Evolutionary conservation across 2,329 filamentous ascomycete species (phyloP), one percentile per base, ranked within the genome.

Genomic region (Pestalotiopsis sp.): DNA sequence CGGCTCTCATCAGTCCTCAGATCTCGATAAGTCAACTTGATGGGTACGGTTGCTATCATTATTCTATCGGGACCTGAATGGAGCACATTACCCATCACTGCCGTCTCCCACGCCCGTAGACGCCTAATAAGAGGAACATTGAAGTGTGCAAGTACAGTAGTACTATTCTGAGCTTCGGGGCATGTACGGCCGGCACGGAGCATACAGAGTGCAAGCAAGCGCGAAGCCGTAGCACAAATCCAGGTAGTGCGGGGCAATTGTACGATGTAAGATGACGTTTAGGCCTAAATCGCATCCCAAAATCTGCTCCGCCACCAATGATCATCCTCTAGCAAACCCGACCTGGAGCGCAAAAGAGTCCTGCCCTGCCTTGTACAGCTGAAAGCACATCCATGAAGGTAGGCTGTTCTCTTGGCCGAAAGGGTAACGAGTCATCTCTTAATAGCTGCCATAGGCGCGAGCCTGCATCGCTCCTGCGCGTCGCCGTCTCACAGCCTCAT

Each of bases 191-290:
- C 30, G 30, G 30, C 30, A 35, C 30, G 30, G 30, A 35, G 30
- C 30, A 35, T 35, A 35, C 30, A 35, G 30, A 35, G 30, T 35
- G 7, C 30, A 35, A 35, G 30, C 30, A 35, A 35, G 30, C 30
- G 30, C 30, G 9, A 35, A 35, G 30, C 30, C 30, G 30, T 35
- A 35, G 30, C 30, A 35, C 30, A 9, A 35, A 35, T 35, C 30
- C 30, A 35, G 30, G 17, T 22, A 52, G 44, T 63, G 60, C 39
- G 60, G 60, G 39, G 60, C 60, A 63, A 63, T 63, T 58, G 14
- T 44, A 52, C 44, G 44, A 52, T 48, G 38, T 63, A 39, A 52
- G 60, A 63, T 63, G 60, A 63, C 60, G 60, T 63, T 63, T 38
- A 48, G 48, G 60, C 40, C 60, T 63, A 39, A 63, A 52, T 35